Evolutionary conservation across 805 yeast species (phyloP), one percentile per base, ranked within the genome.

Genomic region (Blastobotrys attinorum): DNA sequence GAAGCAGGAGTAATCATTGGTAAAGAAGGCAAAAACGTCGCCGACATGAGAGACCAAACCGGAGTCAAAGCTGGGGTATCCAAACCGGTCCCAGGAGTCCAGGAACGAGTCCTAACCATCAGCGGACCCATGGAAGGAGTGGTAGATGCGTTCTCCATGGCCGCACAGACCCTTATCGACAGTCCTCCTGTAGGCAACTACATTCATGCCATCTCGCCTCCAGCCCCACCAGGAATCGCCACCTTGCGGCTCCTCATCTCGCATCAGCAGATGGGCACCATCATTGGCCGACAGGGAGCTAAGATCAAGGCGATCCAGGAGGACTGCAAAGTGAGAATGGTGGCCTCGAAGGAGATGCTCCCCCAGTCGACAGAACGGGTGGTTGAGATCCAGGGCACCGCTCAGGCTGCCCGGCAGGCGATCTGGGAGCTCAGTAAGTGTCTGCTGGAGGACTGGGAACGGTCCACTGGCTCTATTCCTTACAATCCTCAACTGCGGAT

Each of bases 1-100:
- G 96, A 88, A 62, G 89, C 95, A 10, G 96, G 96, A 15, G 83
- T 87, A 48, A 77, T 88, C 49, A 88, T 88, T 54, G 96, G 96
- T 43, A 83, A 83, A 52, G 82, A 77, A 51, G 96, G 96, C 37
- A 70, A 73, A 40, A 81, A 81, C 44, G 87, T 88, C 47, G 83
- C 88, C 44, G 71, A 75, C 29, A 76, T 88, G 38, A 72, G 96
- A 51, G 86, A 77, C 40, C 75, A 75, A 46, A 83, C 90, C 23
- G 73, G 75, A 44, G 87, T 88, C 47, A 84, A 82, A 59, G 95
- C 95, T 3, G 95, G 94, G 15, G 86, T 88, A 37, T 81, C 95
- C 11, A 82, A 81, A 55, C 79, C 83, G 32, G 77, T 79, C 29
- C 81, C 80, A 11, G 92, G 94, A 17, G 81, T 87, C 46, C 79